Conservation (phyloP, 2,329 filamentous ascomycete genomes). For the Cryphonectria naterciae region DNA sequence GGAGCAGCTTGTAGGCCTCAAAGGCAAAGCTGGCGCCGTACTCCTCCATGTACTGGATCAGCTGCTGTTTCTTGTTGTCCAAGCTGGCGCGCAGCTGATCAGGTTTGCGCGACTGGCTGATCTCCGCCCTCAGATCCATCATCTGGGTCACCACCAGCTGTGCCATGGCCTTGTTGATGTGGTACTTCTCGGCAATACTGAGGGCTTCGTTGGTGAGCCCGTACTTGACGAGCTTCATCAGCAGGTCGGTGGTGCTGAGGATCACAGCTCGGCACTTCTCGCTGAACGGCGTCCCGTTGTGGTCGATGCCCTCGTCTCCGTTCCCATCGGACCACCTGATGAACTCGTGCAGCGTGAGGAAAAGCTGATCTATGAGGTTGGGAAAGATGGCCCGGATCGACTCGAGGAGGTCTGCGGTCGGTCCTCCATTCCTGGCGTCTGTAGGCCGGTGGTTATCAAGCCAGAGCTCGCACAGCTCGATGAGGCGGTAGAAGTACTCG, state of each 20-base stretch:
- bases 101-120: slow-evolving; percentile 39
- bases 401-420: slow-evolving; percentile 47
- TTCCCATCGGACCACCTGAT: slow-evolving; percentile 54
- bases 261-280: slow-evolving; percentile 48
- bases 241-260: slow-evolving; percentile 43
- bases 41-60: slow-evolving; percentile 60
- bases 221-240: slow-evolving; percentile 57
- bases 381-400: slow-evolving; percentile 55
- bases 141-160: slow-evolving; percentile 60
- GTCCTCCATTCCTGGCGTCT: slow-evolving; percentile 30
- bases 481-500: slow-evolving; percentile 63
- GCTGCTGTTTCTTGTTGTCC: slow-evolving; percentile 52
- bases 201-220: slow-evolving; percentile 62
- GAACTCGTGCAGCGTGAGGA: slow-evolving; percentile 58
- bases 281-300: slow-evolving; percentile 53
- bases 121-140: slow-evolving; percentile 44
- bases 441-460: slow-evolving; percentile 50
- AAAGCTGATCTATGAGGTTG: slow-evolving; percentile 57
- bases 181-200: slow-evolving; percentile 61
- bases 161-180: slow-evolving; percentile 58
- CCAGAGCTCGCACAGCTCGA: slow-evolving; percentile 62
- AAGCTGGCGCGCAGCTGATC: slow-evolving; percentile 48
- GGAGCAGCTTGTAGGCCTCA: slow-evolving; percentile 79
- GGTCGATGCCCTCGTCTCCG: slow-evolving; percentile 49
- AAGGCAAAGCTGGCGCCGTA: slow-evolving; percentile 71